phyloP scores from a whole-genome alignment of 768 basidiomycete species.

The Stropharia rugosoannulata region DNA sequence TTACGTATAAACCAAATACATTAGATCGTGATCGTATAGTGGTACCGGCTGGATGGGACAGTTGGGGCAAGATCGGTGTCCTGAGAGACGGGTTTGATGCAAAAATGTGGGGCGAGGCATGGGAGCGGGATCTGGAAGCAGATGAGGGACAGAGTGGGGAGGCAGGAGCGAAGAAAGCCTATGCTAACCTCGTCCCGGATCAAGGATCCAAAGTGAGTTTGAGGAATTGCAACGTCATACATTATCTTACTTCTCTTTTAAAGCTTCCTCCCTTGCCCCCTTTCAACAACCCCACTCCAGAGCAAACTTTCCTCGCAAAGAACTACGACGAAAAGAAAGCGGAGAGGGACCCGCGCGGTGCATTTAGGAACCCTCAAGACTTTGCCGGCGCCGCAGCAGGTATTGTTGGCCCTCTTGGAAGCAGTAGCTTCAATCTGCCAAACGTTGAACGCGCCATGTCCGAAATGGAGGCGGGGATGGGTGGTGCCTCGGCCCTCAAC shows the following conservation, averaged over 20 bases:
- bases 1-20: constrained; percentile 84
- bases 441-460: constrained; percentile 84
- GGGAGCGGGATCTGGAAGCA: constrained; percentile 67
- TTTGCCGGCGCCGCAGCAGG: constrained; percentile 58
- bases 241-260: constrained; percentile 1
- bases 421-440: constrained; percentile 82
- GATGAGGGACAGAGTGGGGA: constrained; percentile 41
- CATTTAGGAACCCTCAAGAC: constrained; percentile 80
- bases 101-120: constrained; percentile 74
- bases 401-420: constrained; percentile 91
- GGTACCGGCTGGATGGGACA: constrained; percentile 96
- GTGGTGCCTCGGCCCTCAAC: constrained; percentile 19
- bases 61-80: constrained; percentile 93
- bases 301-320: constrained; percentile 87
- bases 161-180: constrained; percentile 69
- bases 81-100: constrained; percentile 91
- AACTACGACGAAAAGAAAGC: constrained; percentile 93
- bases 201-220: constrained; percentile 66
- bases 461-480: constrained; percentile 77
- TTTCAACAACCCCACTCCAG: constrained; percentile 80
- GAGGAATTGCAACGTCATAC: background rate
- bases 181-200: constrained; percentile 71
- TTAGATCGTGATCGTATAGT: constrained; percentile 91
- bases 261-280: constrained; percentile 69
- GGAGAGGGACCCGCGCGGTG: constrained; percentile 84